Conservation (phyloP, 129 eudicot species). For the Saussurea involucrata region DNA sequence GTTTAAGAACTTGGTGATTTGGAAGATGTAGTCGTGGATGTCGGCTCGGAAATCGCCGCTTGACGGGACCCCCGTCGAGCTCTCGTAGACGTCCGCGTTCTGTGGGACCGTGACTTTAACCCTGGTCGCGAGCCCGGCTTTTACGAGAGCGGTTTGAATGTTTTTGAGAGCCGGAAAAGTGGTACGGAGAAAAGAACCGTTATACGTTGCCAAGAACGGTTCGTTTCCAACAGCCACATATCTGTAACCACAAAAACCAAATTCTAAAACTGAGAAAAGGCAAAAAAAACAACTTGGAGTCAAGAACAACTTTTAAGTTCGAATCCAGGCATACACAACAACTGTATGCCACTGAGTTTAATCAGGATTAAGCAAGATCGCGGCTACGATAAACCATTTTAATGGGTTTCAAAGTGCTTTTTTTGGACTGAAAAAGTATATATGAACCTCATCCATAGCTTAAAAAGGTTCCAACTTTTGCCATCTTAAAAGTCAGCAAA, state of each 20-base stretch:
- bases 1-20: constrained; percentile 59
- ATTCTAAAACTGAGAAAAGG: background rate
- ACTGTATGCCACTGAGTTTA: no score
- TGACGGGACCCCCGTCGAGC: constrained; percentile 50
- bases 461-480: constrained; percentile 26
- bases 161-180: constrained; percentile 74
- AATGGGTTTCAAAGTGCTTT: background rate
- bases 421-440: constrained; percentile 5
- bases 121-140: constrained; percentile 60
- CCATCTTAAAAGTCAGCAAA: constrained; percentile 20
- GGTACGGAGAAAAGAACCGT: constrained; percentile 59
- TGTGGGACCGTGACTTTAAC: constrained; percentile 79
- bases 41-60: constrained; percentile 75
- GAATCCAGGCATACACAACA: no score
- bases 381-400: background rate
- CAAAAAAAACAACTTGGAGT: constrained; percentile 1
- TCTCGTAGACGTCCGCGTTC: constrained; percentile 83
- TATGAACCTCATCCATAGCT: constrained; percentile 18
- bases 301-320: background rate
- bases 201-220: constrained; percentile 64
- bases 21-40: constrained; percentile 60
- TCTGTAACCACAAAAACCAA: constrained; percentile 28
- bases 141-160: constrained; percentile 73
- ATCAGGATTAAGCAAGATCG: background rate
- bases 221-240: constrained; percentile 96